phyloP scores from a whole-genome alignment of 2,329 filamentous ascomycete species.

The Penicillium sp. region DNA sequence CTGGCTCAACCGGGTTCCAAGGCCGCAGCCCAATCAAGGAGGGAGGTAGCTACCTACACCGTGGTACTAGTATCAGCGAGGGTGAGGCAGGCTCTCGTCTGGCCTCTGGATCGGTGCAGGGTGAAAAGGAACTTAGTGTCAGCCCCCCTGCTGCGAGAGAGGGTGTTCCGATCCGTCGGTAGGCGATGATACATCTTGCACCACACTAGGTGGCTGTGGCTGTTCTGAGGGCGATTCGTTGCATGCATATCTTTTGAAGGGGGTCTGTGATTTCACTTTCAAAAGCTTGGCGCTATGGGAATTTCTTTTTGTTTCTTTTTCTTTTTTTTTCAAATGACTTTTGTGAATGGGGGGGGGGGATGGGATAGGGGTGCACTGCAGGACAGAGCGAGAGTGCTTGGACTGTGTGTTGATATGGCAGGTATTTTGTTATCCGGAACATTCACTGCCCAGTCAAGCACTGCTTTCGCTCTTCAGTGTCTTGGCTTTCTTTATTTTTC shows the following conservation, averaged over 20 bases:
- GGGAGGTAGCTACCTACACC: conserved; percentile 72
- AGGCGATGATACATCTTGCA: conserved; percentile 19
- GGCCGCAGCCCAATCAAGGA: conserved; percentile 86
- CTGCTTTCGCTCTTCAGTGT: neutral
- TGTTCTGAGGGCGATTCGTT: conserved; percentile 8
- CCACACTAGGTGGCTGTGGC: conserved; percentile 7
- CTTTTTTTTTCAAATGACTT: neutral
- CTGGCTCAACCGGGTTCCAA: conserved; percentile 46
- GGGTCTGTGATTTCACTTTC: conserved; percentile 22
- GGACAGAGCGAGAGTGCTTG: conserved; percentile 18
- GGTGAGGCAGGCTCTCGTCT: conserved; percentile 23
- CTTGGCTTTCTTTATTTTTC: conserved; percentile 6
- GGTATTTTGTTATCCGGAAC: neutral
- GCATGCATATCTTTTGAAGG: conserved; percentile 14
- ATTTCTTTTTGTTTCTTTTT: conserved; percentile 10
- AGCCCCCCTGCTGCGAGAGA: conserved; percentile 49
- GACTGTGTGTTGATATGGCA: neutral
- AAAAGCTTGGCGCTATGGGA: conserved; percentile 39
- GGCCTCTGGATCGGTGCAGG: conserved; percentile 50
- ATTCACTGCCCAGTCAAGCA: neutral
- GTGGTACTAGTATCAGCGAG: conserved; percentile 69
- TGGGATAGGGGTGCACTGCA: conserved; percentile 17
- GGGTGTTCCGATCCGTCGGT: conserved; percentile 65
- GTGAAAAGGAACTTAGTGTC: conserved; percentile 37
- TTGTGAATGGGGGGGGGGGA: neutral